Conservation (phyloP, 768 basidiomycete species). For the Leccinum imitatum region DNA sequence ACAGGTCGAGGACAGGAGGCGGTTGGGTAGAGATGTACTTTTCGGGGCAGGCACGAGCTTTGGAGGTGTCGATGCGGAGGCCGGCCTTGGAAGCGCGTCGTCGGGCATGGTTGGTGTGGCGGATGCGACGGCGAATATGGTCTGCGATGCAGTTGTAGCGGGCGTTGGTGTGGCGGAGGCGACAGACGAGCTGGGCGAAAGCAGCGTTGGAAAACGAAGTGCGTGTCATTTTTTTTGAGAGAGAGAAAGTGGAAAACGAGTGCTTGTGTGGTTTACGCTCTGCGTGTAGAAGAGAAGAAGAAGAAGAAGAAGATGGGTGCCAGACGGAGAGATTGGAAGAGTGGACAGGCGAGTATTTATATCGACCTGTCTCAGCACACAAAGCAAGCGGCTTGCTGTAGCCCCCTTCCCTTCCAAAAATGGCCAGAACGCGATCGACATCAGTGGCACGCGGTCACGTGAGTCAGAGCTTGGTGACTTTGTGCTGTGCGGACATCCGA, state of each 20-base stretch:
- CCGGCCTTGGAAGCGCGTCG: constrained; percentile 43
- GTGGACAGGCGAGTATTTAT: constrained; percentile 14
- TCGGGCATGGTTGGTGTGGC: constrained; percentile 47
- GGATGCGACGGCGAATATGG: constrained; percentile 36
- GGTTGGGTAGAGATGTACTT: constrained; percentile 34
- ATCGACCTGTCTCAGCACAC: constrained; percentile 20
- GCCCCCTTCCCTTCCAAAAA: background rate
- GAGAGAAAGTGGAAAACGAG: constrained; percentile 1
- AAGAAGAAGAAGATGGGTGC: constrained; percentile 4
- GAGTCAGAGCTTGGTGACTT: background rate
- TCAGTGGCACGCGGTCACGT: constrained; percentile 2
- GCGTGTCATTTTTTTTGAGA: constrained; percentile 16
- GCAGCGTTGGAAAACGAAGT: constrained; percentile 30
- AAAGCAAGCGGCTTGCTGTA: constrained; percentile 11
- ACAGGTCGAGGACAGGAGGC: constrained; percentile 20
- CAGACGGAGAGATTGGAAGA: constrained; percentile 1
- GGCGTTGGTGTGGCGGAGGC: constrained; percentile 45
- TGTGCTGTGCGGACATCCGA: background rate
- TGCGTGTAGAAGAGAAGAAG: constrained; percentile 1
- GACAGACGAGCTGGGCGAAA: constrained; percentile 39
- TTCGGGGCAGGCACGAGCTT: constrained; percentile 42
- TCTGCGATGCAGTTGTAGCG: constrained; percentile 42
- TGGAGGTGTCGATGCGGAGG: constrained; percentile 42
- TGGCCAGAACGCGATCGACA: constrained; percentile 11
- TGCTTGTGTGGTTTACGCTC: constrained; percentile 20